Evolutionary conservation across 2,329 filamentous ascomycete genomes (phyloP).

Genomic region (Trichoderma sp.): DNA sequence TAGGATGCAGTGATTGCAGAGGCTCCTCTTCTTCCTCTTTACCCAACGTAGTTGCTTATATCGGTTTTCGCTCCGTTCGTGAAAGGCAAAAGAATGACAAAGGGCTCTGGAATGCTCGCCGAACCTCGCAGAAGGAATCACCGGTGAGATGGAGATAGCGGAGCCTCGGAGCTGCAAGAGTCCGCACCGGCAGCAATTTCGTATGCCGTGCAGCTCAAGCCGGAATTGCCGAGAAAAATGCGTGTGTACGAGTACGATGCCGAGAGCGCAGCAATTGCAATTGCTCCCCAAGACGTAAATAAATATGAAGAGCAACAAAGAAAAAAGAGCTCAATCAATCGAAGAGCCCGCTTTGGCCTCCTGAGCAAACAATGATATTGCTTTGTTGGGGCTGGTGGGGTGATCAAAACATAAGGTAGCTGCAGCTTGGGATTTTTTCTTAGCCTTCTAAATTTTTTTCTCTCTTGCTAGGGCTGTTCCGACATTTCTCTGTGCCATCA

Average conservation of each 20-base stretch:
- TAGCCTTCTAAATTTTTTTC: not conserved
- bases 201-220: not conserved
- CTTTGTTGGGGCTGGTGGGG: conserved; percentile 3
- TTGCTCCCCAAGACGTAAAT: not conserved
- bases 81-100: not conserved
- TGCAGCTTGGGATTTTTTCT: not conserved
- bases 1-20: not conserved
- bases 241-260: not conserved
- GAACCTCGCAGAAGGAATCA: conserved; percentile 6
- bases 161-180: conserved; percentile 16
- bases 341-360: not conserved
- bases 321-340: not conserved
- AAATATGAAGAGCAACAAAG: not conserved
- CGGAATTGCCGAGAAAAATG: not conserved
- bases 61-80: not conserved
- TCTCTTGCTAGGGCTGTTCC: conserved; percentile 1
- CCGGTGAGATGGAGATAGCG: conserved; percentile 17
- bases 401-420: not conserved
- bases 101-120: conserved; percentile 4
- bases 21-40: not conserved
- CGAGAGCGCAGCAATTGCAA: not conserved
- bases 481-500: not conserved
- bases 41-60: not conserved
- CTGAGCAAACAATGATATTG: not conserved
- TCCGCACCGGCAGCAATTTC: not conserved